Conservation (phyloP, 139 green algal species). For the Chlamydomonas schloesseri region DNA sequence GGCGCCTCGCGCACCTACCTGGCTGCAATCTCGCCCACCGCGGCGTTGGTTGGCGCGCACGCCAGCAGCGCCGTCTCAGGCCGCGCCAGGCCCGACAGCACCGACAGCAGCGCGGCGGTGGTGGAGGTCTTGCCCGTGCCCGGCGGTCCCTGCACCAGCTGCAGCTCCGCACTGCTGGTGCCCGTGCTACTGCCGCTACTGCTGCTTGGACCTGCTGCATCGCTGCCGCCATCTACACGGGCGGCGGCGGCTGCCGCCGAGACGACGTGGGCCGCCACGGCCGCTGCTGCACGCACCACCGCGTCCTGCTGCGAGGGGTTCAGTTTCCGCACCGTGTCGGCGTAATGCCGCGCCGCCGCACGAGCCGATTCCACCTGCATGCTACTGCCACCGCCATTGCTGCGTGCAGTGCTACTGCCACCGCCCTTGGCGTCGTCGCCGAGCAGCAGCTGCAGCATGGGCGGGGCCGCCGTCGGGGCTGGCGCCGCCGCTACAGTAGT, state of each 20-base stretch:
- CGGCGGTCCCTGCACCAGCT: slow-evolving; percentile 81
- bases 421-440: no score
- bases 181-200: no score
- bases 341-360: background rate
- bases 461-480: no score
- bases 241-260: no score
- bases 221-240: background rate
- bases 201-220: no score
- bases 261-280: background rate
- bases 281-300: background rate
- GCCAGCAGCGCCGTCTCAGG: slow-evolving; percentile 55
- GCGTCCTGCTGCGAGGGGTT: background rate
- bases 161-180: background rate
- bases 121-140: slow-evolving; percentile 90
- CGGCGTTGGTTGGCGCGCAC: slow-evolving; percentile 87
- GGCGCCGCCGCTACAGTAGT: no score
- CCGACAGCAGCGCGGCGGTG: slow-evolving; percentile 68
- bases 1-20: slow-evolving; percentile 10
- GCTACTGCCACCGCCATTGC: no score
- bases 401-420: background rate
- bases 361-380: background rate
- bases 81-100: background rate
- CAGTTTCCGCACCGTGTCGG: background rate
- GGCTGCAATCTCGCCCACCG: slow-evolving; percentile 80
- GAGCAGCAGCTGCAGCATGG: background rate